A percentile compares a stretch with the other conserved stretches of the same genome.
These are phyloP conservation scores for Leccinum longicurvipes DNA, from an alignment of 768 basidiomycete genomes.

Conservation along the genomic window DNA sequence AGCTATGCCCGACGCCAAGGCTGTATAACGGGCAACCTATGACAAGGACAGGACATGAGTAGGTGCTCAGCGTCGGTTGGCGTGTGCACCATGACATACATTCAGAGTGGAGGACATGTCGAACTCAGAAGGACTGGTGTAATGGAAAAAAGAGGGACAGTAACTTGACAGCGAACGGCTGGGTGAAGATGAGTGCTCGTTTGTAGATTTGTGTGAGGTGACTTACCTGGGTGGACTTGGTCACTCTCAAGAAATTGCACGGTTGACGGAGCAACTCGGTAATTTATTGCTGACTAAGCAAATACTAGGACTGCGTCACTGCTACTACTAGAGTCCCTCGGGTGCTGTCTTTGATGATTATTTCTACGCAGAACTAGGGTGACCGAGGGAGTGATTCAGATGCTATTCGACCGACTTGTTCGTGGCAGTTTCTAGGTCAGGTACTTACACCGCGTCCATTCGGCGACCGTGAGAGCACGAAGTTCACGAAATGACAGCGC, in stretches of 20 bases:
- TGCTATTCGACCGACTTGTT: neutral
- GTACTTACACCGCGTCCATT: too few relatives aligned
- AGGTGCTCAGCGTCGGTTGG: neutral
- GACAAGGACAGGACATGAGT: constrained; percentile 2
- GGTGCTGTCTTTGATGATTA: too few relatives aligned
- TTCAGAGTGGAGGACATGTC: constrained; percentile 76
- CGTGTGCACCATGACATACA: constrained; percentile 46
- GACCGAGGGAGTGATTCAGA: too few relatives aligned
- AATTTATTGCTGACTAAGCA: constrained; percentile 31
- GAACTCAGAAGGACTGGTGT: constrained; percentile 12
- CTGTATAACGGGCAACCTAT: constrained; percentile 93
- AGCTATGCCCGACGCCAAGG: constrained; percentile 79
- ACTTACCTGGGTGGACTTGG: constrained; percentile 11
- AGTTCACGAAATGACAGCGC: constrained; percentile 8
- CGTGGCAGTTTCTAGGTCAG: neutral
- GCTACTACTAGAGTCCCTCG: too few relatives aligned
- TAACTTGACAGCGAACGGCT: constrained; percentile 17
- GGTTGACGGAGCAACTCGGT: constrained; percentile 29
- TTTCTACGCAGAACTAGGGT: too few relatives aligned
- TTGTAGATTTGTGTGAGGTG: neutral
- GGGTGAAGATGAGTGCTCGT: neutral
- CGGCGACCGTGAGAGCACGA: constrained; percentile 12
- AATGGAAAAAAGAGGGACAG: constrained; percentile 11
- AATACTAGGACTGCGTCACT: neutral
- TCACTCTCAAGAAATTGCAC: constrained; percentile 11